These are phyloP conservation scores for Wickerhamiella brachini DNA, from an alignment of 805 yeast genomes.

Conservation along the genomic window DNA sequence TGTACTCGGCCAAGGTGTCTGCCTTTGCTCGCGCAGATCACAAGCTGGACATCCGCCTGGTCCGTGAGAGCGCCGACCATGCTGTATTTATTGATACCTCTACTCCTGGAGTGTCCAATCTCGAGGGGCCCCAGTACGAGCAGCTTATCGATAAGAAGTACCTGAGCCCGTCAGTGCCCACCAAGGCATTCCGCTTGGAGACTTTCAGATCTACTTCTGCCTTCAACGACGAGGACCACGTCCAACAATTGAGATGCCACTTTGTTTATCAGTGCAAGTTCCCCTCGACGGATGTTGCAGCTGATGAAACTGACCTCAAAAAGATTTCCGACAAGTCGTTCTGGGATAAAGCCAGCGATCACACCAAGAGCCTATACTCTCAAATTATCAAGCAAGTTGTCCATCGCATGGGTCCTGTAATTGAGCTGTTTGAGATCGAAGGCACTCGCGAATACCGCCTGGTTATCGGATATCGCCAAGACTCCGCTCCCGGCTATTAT, in stretches of 20 bases:
- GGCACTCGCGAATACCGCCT: constrained; percentile 74
- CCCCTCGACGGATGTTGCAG: constrained; percentile 20
- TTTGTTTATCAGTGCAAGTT: constrained; percentile 72
- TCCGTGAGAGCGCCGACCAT: constrained; percentile 67
- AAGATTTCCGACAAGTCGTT: constrained; percentile 69
- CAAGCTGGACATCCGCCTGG: constrained; percentile 58
- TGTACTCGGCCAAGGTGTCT: constrained; percentile 86
- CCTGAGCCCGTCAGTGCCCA: constrained; percentile 30
- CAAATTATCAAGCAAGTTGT: constrained; percentile 57
- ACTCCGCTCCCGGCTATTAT: constrained; percentile 73
- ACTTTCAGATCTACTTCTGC: constrained; percentile 52
- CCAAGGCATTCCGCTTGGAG: constrained; percentile 52
- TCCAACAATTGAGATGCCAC: constrained; percentile 50
- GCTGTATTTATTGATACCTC: constrained; percentile 83
- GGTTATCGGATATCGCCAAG: constrained; percentile 75
- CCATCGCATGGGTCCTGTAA: constrained; percentile 78
- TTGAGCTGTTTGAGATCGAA: constrained; percentile 70
- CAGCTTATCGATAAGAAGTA: constrained; percentile 68
- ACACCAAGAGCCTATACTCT: constrained; percentile 67
- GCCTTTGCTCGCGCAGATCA: constrained; percentile 54
- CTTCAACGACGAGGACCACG: constrained; percentile 23
- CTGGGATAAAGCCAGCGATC: constrained; percentile 58
- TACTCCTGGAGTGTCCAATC: constrained; percentile 34
- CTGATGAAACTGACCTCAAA: constrained; percentile 39
- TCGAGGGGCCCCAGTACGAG: constrained; percentile 43